Percentiles rank a stretch among this genome's conserved stretches.
Conservation (phyloP, 768 basidiomycete species). For the Russula sp. region DNA sequence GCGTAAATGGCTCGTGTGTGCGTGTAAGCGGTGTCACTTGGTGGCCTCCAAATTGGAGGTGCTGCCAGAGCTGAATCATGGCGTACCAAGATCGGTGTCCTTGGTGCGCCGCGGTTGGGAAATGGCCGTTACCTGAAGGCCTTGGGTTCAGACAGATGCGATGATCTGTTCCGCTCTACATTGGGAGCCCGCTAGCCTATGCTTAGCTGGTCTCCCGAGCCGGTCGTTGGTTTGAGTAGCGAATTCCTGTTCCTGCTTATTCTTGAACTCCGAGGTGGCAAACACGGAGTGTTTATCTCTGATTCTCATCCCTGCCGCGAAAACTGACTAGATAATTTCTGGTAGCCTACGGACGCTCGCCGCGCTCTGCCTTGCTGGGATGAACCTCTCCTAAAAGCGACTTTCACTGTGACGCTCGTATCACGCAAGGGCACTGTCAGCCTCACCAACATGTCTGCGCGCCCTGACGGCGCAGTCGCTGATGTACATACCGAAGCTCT, state of each 20-base stretch:
- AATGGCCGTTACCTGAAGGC: background rate
- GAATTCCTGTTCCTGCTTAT: background rate
- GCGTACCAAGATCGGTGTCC: background rate
- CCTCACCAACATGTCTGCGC: conserved; percentile 81
- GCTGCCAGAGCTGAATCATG: background rate
- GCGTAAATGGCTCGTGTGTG: background rate
- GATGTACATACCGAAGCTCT: conserved; percentile 23
- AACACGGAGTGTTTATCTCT: background rate
- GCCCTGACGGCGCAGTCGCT: conserved; percentile 44
- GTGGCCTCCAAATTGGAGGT: background rate
- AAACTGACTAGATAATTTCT: background rate
- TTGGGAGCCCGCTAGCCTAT: background rate
- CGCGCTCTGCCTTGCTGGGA: conserved; percentile 89
- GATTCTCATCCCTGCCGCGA: background rate
- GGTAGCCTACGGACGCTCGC: conserved; percentile 80
- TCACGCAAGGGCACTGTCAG: conserved; percentile 70
- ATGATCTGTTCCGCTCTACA: background rate
- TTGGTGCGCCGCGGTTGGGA: background rate
- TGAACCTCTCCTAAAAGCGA: conserved; percentile 86
- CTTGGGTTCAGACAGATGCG: background rate
- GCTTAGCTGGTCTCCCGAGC: background rate
- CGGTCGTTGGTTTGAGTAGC: background rate
- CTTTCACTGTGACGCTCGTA: conserved; percentile 69
- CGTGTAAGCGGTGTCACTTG: background rate
- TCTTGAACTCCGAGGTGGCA: background rate